These are phyloP conservation scores for Xylaria arbuscula DNA, from an alignment of 2,329 filamentous ascomycete species.

Conservation along the genomic window DNA sequence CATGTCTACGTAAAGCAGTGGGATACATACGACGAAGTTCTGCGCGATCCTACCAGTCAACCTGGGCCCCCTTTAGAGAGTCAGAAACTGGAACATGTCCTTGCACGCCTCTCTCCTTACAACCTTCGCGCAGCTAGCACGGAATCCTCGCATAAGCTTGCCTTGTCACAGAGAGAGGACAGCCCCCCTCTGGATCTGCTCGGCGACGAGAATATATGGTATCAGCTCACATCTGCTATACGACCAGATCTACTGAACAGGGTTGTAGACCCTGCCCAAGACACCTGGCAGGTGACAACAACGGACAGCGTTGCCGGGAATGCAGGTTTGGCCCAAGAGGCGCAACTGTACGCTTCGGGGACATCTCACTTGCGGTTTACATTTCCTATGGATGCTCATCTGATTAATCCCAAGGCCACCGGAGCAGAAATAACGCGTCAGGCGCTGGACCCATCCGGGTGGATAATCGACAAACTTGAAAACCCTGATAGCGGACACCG, in stretches of 20 bases:
- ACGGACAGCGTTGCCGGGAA: slow-evolving; percentile 63
- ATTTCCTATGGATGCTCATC: slow-evolving; percentile 46
- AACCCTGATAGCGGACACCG: slow-evolving; percentile 31
- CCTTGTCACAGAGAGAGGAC: slow-evolving; percentile 36
- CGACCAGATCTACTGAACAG: slow-evolving; percentile 58
- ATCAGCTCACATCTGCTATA: slow-evolving; percentile 62
- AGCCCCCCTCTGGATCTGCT: slow-evolving; percentile 43
- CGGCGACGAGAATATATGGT: slow-evolving; percentile 59
- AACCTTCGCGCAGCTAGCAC: slow-evolving; percentile 49
- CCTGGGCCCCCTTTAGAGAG: slow-evolving; percentile 60
- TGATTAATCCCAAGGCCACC: slow-evolving; percentile 45
- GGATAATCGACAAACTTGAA: slow-evolving; percentile 58
- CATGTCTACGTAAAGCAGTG: slow-evolving; percentile 52
- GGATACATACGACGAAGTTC: slow-evolving; percentile 66
- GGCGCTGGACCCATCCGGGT: slow-evolving; percentile 56
- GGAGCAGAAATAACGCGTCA: slow-evolving; percentile 48
- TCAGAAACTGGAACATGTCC: slow-evolving; percentile 54
- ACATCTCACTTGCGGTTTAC: slow-evolving; percentile 44
- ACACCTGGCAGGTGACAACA: slow-evolving; percentile 65
- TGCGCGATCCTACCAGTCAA: slow-evolving; percentile 59
- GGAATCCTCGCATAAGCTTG: slow-evolving; percentile 29
- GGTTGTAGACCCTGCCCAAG: slow-evolving; percentile 56
- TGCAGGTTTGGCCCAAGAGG: slow-evolving; percentile 54
- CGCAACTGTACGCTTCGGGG: slow-evolving; percentile 52
- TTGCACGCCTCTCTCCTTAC: slow-evolving; percentile 59